Base-by-base conservation (phyloP, 148 eudicot species). In the Fallopia convolvulus region DNA sequence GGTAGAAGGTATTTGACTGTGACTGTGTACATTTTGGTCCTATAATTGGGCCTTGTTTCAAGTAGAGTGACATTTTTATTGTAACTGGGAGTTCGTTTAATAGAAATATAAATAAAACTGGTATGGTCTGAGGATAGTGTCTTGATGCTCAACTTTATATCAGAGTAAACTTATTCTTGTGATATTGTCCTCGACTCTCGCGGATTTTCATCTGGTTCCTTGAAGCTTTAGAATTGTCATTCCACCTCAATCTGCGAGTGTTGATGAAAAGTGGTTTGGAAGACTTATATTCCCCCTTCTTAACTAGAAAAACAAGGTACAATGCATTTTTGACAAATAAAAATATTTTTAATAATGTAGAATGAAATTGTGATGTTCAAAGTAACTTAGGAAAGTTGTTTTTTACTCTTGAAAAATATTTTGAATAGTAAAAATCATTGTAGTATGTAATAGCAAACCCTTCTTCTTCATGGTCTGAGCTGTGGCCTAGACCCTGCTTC, bases 1-100 rank as follows among this genome's bases (percentile, higher is more conserved):
- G 23, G 74, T 41, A 79, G 63, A 77, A 85, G 88, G 88, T 85
- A 80, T 76, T n/a, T 9, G 8, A 75, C 32, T 40, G 42, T 14
- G 61, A 60, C 74, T 47, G 36, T 30, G 36, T 7, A 30, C 4
- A 12, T 52, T 30, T 18, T 36, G 46, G 21, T 49, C 33, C 21
- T 47, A 39, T 58, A 15, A 42, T 75, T 63, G 36, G 18, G 41
- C 30, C 13, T 30, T 65, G 10, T 30, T 65, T 32, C 18, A 30
- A 65, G 12, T 40, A 65, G 17, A 65, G 30, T 36, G 15, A 66
- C n/a, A 65, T 32, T 6, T 58, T 66, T 5, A 33, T 66, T 66
- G 42, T 66, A 66, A 32, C 42, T 14, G 36, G 5, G 70, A 33
- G 20, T 15, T 66, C 4, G 44, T 32, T 36, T 66, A 15, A 66